Evolutionary conservation across 1,284 basidiomycete species (phyloP), one percentile per base, ranked within the genome.

Genomic region (Ceratobasidium theobromae): DNA sequence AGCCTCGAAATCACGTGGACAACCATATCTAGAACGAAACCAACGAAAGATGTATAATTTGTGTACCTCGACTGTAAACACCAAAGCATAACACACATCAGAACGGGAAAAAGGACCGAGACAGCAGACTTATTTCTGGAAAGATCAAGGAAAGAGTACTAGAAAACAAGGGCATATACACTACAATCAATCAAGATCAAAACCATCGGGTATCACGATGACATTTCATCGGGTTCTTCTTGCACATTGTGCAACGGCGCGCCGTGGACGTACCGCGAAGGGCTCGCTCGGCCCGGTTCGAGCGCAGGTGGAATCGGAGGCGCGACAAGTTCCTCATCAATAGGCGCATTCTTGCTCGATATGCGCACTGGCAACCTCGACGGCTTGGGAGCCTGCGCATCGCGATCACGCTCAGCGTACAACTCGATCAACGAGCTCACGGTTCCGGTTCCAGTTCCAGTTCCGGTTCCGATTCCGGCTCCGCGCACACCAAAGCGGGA

Each of bases 201-300:
- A 6, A 6, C 12, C 8, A 38, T 8, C 35, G 35, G 35, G 35
- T 38, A 38, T 38, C 18, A 49, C 30, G 27, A 35, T 38, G 27
- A 71, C 30, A 83, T 80, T 70, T 89, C 87, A 71, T 91, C 89
- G 67, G 86, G 84, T 41, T 91, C 90, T 74, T 93, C 91, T 54
- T 89, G 30, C 32, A 93, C 90, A 71, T 93, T 93, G 69, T 93
- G 89, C 72, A 95, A 79, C 27, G 93, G 92, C 27, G 89, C 89
- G 35, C 93, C 93, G 73, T 95, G 92, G 33, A 90, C 78, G 73
- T 95, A 94, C 55, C 91, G 83, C 40, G 78, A 83, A 4, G 91
- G 91, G 72, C 86, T 88, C 11, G 79, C 48, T 23, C n/a, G 72
- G 71, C 18, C 72, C 68, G 40, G 72, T 55, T 5, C 21, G 58